phyloP scores from a whole-genome alignment of 495 filamentous ascomycete species.

The Cercophora sp. region DNA sequence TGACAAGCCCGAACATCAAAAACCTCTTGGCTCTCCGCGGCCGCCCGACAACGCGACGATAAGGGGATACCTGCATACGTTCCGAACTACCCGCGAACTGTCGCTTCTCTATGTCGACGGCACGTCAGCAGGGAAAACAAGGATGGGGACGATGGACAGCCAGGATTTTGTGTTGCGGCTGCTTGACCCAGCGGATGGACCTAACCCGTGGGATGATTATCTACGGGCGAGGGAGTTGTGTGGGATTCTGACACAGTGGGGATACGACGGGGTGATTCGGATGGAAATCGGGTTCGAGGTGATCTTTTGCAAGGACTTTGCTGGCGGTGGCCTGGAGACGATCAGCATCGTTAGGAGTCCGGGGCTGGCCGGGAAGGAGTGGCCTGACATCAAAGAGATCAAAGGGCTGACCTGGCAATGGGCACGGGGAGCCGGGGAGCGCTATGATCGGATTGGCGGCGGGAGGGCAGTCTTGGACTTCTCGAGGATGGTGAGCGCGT shows the following conservation, averaged over 20 bases:
- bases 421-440: slow-evolving; percentile 18
- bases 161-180: slow-evolving; percentile 52
- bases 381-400: neutral
- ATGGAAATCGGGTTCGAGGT: slow-evolving; percentile 71
- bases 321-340: neutral
- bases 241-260: slow-evolving; percentile 45
- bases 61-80: slow-evolving; percentile 54
- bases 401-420: neutral
- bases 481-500: slow-evolving; percentile 57
- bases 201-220: slow-evolving; percentile 28
- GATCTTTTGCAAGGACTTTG: slow-evolving; percentile 29
- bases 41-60: neutral
- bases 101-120: slow-evolving; percentile 61
- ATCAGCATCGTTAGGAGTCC: neutral
- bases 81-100: slow-evolving; percentile 45
- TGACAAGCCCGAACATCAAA: neutral
- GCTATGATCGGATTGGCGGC: slow-evolving; percentile 58
- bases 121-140: slow-evolving; percentile 54
- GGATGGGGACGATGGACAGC: slow-evolving; percentile 57
- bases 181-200: neutral
- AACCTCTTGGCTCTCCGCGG: neutral
- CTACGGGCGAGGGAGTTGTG: slow-evolving; percentile 49
- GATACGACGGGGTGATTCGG: slow-evolving; percentile 58
- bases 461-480: slow-evolving; percentile 55
- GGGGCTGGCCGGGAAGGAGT: neutral